Evolutionary conservation across 2,329 filamentous ascomycete species (phyloP).

Genomic region (Leptoxyphium fumago): DNA sequence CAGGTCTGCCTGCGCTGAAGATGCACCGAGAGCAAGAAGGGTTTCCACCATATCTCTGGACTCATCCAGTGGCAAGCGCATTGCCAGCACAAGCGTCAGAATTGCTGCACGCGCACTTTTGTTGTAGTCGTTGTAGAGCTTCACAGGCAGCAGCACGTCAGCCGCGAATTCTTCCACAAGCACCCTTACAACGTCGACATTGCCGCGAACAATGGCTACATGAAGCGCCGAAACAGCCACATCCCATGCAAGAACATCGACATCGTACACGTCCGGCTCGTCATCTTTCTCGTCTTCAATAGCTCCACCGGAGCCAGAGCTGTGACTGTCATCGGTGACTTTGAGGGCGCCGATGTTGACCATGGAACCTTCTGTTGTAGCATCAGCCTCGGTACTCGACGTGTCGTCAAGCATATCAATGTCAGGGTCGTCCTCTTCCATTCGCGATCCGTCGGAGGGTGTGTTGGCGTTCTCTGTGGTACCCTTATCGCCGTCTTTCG

Average conservation of each 20-base stretch:
- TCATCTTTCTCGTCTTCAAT: constrained; percentile 42
- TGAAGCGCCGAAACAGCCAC: constrained; percentile 59
- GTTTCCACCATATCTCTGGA: constrained; percentile 50
- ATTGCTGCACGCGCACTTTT: constrained; percentile 44
- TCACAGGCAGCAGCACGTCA: constrained; percentile 61
- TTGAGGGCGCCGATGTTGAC: constrained; percentile 42
- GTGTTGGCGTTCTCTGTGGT: constrained; percentile 1
- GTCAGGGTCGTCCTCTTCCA: constrained; percentile 26
- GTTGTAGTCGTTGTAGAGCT: constrained; percentile 38
- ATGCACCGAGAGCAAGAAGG: constrained; percentile 56
- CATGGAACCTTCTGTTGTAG: constrained; percentile 51
- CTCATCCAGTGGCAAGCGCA: constrained; percentile 47
- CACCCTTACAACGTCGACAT: constrained; percentile 51
- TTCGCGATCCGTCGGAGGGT: background rate
- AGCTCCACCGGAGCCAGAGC: constrained; percentile 30
- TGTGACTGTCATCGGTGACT: constrained; percentile 7
- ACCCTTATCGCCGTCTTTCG: constrained; percentile 8
- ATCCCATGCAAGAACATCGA: constrained; percentile 72
- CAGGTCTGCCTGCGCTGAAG: constrained; percentile 56
- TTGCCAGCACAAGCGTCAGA: constrained; percentile 53
- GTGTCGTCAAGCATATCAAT: constrained; percentile 31
- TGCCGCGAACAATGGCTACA: constrained; percentile 60
- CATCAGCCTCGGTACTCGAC: constrained; percentile 19
- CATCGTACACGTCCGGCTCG: constrained; percentile 65
- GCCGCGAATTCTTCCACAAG: constrained; percentile 60